Evolutionary conservation across 345 rosid genomes (phyloP).

Genomic region (Euphorbia tirucalli): DNA sequence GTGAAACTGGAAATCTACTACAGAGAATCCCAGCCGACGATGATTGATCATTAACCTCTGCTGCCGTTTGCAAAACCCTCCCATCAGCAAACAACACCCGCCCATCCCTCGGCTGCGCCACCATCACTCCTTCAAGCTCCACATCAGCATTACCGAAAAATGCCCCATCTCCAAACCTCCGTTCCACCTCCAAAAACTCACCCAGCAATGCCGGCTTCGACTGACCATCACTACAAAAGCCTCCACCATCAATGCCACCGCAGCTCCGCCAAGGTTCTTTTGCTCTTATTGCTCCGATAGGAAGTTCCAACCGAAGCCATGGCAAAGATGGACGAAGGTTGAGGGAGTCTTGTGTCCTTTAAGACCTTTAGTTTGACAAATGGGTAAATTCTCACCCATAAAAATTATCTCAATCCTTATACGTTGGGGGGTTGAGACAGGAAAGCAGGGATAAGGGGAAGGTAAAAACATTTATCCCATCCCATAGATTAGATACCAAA

Average conservation of each 20-base stretch:
- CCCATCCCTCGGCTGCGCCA: conserved; percentile 24
- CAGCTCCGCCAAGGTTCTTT: conserved; percentile 20
- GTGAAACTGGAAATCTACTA: conserved; percentile 71
- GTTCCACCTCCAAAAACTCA: conserved; percentile 84
- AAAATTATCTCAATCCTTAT: no score
- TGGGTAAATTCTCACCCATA: no score
- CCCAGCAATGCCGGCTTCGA: conserved; percentile 73
- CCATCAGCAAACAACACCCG: conserved; percentile 74
- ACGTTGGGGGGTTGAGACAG: no score
- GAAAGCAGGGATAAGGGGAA: no score
- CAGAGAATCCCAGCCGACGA: conserved; percentile 51
- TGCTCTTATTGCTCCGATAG: no score
- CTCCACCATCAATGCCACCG: conserved; percentile 64
- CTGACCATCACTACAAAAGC: conserved; percentile 67
- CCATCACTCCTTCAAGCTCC: conserved; percentile 54
- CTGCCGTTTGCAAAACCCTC: conserved; percentile 73
- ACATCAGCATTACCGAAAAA: conserved; percentile 45
- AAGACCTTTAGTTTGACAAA: no score
- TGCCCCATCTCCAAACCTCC: no score
- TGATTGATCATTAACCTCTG: conserved; percentile 25
- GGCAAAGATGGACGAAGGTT: no score
- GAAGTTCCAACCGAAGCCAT: no score
- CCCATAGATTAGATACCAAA: no score
- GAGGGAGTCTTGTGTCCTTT: no score
- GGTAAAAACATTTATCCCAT: no score